A percentile compares a stretch with the other conserved stretches of the same genome.
phyloP scores from a whole-genome alignment of 805 yeast genomes.

The Torulaspora indica region DNA sequence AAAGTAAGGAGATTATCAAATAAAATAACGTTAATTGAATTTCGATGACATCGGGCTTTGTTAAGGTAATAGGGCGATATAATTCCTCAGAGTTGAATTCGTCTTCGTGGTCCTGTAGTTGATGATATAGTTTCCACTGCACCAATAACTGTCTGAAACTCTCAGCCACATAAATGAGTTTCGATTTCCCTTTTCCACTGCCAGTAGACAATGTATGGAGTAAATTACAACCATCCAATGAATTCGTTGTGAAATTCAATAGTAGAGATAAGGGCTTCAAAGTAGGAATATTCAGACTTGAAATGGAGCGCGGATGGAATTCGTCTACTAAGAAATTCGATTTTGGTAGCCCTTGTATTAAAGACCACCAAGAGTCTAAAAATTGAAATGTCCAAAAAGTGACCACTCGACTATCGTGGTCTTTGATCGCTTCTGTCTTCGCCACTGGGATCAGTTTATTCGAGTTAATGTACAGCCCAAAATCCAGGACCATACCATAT shows the following conservation, averaged over 20 bases:
- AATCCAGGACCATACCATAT: constrained; percentile 19
- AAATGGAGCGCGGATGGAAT: constrained; percentile 25
- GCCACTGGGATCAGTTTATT: constrained; percentile 18
- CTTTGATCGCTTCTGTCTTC: background rate
- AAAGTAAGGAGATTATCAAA: constrained; percentile 17
- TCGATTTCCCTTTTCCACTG: constrained; percentile 10
- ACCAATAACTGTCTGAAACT: constrained; percentile 23
- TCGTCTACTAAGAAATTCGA: constrained; percentile 27
- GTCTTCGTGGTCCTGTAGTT: constrained; percentile 24
- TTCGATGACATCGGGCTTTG: constrained; percentile 27
- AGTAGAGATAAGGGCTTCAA: constrained; percentile 27
- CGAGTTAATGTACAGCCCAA: constrained; percentile 26
- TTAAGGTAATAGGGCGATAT: constrained; percentile 10
- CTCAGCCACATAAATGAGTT: constrained; percentile 20
- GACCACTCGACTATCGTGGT: constrained; percentile 16
- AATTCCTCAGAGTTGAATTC: constrained; percentile 5
- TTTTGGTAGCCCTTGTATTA: constrained; percentile 29
- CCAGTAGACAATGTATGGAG: constrained; percentile 16
- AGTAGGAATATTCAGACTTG: constrained; percentile 18
- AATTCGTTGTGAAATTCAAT: constrained; percentile 17
- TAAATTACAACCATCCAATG: constrained; percentile 27
- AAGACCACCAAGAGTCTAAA: constrained; percentile 31
- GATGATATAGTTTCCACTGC: constrained; percentile 28
- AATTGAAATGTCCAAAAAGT: constrained; percentile 32
- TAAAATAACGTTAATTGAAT: constrained; percentile 31